Base-by-base conservation (phyloP, 305 asterid genomes). In the Rubia balearica region DNA sequence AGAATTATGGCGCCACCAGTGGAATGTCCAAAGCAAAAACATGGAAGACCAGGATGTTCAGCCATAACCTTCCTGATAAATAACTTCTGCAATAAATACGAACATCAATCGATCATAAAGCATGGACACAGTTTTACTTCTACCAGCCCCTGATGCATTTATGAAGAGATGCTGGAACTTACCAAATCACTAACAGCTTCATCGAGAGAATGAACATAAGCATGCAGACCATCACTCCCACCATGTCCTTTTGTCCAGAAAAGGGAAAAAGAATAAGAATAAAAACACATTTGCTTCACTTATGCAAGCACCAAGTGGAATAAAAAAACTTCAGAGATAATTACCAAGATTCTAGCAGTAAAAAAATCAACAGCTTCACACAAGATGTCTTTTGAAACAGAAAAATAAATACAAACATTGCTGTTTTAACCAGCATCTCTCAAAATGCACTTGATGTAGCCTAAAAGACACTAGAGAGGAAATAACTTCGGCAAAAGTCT, bases 201-300 rank as follows among this genome's bases (percentile, higher is more conserved):
- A 76, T 89, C 96, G 13, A 91, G 91, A 57, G 96, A 91, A 76
- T 79, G 96, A 66, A 93, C 95, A 69, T 89, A 93, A 19, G 96
- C 97, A 56, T 93, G 98, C 59, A 93, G 85, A 40, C 96, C 98
- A 69, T 91, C 98, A 70, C 98, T 93, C 77, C 98, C 98, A 40
- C 97, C 98, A 40, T 93, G 98, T 67, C 98, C 98, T 91, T 82
- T 67, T 62, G 69, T 43, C 70, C 3, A 53, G 17, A 43, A 6
- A 16, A 64, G 6, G 8, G 9, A 17, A 1, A 63, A 8, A 63
- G 19, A 30, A 63, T 4, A 17, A 40, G 8, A 72, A 59, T 59
- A 48, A 55, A 42, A 45, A 67, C 43, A 53, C 63, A 22, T 57
- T 59, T 59, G 53, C 65, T 40, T n/a, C 61, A 24, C n/a, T 53